These are phyloP conservation scores for Penicillium roqueforti DNA, from an alignment of 495 filamentous ascomycete species.

Conservation along the genomic window DNA sequence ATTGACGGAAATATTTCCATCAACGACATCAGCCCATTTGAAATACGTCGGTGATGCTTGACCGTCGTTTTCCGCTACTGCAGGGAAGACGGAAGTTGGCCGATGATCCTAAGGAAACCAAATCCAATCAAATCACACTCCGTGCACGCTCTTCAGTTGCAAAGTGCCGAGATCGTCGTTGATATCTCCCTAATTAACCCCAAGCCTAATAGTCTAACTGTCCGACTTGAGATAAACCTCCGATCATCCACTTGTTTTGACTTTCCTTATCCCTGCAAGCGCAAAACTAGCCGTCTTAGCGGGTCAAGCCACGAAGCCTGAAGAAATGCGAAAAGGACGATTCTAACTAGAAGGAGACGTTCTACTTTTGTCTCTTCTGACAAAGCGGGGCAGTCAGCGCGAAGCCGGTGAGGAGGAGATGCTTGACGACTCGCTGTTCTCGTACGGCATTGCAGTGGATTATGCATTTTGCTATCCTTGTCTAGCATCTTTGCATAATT, in stretches of 20 bases:
- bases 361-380: no score
- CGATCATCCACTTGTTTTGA: background rate
- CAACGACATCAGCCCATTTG: background rate
- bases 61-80: background rate
- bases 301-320: background rate
- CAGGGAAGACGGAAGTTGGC: conserved; percentile 7
- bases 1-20: background rate
- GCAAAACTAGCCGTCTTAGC: background rate
- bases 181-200: background rate
- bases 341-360: no score
- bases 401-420: background rate
- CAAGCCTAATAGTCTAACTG: no score
- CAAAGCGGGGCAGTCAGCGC: background rate
- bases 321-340: background rate
- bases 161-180: background rate
- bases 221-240: conserved; percentile 6
- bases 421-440: background rate
- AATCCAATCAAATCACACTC: background rate
- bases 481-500: no score
- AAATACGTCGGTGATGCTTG: background rate
- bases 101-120: conserved; percentile 1
- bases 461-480: no score
- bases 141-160: background rate
- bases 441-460: no score
- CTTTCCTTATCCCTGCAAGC: background rate